These are phyloP conservation scores for Endothia cerciana DNA, from an alignment of 2,329 filamentous ascomycete species.

Conservation along the genomic window DNA sequence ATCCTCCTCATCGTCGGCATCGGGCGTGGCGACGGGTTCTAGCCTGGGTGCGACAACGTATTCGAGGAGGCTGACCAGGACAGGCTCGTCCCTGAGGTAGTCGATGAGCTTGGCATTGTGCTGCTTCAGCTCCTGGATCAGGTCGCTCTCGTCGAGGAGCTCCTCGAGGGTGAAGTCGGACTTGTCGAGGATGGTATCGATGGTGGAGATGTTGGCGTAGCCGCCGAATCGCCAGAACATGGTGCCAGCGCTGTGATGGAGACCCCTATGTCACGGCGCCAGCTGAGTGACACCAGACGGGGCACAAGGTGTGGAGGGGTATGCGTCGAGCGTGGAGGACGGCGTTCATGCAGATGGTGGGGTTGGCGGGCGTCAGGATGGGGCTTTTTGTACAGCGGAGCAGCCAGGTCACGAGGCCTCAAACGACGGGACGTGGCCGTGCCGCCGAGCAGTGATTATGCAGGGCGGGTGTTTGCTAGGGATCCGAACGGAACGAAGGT, in stretches of 20 bases:
- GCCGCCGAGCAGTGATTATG: background rate
- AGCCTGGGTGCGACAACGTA: conserved; percentile 86
- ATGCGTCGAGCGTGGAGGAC: conserved; percentile 9
- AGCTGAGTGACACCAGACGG: conserved; percentile 27
- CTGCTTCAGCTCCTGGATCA: conserved; percentile 97
- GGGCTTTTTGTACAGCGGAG: background rate
- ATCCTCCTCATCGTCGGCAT: conserved; percentile 55
- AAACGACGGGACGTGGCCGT: background rate
- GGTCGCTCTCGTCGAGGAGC: conserved; percentile 90
- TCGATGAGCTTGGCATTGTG: conserved; percentile 98
- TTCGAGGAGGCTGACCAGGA: conserved; percentile 83
- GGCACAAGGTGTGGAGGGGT: conserved; percentile 11
- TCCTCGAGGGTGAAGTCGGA: conserved; percentile 95
- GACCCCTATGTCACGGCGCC: conserved; percentile 37
- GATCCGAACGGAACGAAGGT: background rate
- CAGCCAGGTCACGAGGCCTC: conserved; percentile 1
- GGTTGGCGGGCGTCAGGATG: conserved; percentile 8
- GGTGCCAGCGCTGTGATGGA: conserved; percentile 50
- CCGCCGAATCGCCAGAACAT: conserved; percentile 99
- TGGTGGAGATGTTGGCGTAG: conserved; percentile 95
- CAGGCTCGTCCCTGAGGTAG: conserved; percentile 85
- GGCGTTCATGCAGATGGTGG: conserved; percentile 25
- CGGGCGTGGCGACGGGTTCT: conserved; percentile 56
- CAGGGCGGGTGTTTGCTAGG: background rate
- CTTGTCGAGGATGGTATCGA: conserved; percentile 96